These are phyloP conservation scores for Fusarium sambucinum DNA, from an alignment of 2,329 filamentous ascomycete species.

Conservation along the genomic window DNA sequence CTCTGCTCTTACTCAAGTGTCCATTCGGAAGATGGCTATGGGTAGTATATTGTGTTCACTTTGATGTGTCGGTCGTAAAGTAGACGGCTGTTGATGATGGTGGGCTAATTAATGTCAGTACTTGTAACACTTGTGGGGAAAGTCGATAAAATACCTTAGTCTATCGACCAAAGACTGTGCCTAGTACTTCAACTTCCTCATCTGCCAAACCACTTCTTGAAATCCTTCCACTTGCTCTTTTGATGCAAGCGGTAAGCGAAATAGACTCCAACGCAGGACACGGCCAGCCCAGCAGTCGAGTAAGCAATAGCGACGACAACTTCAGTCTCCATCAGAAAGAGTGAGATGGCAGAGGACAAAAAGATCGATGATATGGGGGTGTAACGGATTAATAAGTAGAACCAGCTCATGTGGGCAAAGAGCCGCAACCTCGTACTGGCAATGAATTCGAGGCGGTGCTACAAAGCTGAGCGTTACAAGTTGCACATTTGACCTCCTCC, in stretches of 20 bases:
- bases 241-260: background rate
- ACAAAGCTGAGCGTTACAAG: background rate
- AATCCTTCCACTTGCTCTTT: background rate
- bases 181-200: background rate
- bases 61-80: background rate
- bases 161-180: rapidly evolving
- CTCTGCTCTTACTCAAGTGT: rapidly evolving
- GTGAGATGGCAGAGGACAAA: background rate
- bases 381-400: background rate
- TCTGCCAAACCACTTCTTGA: background rate
- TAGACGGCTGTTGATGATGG: background rate
- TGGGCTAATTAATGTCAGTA: too few relatives aligned
- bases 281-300: background rate
- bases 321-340: background rate
- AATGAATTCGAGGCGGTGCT: conserved; percentile 2
- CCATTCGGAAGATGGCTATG: too few relatives aligned
- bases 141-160: background rate
- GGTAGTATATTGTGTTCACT: rapidly evolving
- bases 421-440: background rate
- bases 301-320: conserved; percentile 2
- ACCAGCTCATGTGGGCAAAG: background rate
- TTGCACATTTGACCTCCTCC: conserved; percentile 4
- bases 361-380: background rate
- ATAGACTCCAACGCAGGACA: background rate
- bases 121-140: too few relatives aligned